Evolutionary conservation across 176 grass and related monocot species (phyloP).

Genomic region (Carex pumila): DNA sequence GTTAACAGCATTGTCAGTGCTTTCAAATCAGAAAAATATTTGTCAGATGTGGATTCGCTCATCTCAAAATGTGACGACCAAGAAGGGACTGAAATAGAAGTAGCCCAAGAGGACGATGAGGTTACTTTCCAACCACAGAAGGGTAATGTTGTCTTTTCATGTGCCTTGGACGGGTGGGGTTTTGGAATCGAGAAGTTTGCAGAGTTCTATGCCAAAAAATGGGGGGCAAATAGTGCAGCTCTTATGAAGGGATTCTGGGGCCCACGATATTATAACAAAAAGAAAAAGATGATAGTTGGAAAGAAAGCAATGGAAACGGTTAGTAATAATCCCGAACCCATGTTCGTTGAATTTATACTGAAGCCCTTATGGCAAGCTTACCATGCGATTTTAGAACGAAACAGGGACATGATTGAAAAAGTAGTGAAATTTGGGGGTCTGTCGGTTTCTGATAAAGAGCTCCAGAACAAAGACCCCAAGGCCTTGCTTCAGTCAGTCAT

Average conservation of each 20-base stretch:
- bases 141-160: conserved; percentile 82
- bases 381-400: conserved; percentile 41
- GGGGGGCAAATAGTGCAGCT: conserved; percentile 24
- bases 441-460: conserved; percentile 38
- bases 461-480: conserved; percentile 70
- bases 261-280: conserved; percentile 49
- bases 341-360: conserved; percentile 81
- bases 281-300: conserved; percentile 63
- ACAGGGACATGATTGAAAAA: conserved; percentile 28
- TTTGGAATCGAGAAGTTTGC: conserved; percentile 73
- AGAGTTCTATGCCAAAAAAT: conserved; percentile 46
- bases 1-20: conserved; percentile 73
- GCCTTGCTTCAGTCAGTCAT: conserved; percentile 56
- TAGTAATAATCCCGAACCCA: conserved; percentile 53
- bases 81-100: conserved; percentile 27
- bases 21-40: conserved; percentile 74
- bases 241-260: conserved; percentile 83
- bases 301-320: conserved; percentile 51
- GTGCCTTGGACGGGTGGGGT: conserved; percentile 87
- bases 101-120: conserved; percentile 60
- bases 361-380: conserved; percentile 64
- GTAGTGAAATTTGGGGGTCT: conserved; percentile 45
- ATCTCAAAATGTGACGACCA: conserved; percentile 32
- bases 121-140: conserved; percentile 74
- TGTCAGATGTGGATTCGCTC: conserved; percentile 66